phyloP scores from a whole-genome alignment of 176 grass and related monocot genomes.

The Oryza glumipatula region DNA sequence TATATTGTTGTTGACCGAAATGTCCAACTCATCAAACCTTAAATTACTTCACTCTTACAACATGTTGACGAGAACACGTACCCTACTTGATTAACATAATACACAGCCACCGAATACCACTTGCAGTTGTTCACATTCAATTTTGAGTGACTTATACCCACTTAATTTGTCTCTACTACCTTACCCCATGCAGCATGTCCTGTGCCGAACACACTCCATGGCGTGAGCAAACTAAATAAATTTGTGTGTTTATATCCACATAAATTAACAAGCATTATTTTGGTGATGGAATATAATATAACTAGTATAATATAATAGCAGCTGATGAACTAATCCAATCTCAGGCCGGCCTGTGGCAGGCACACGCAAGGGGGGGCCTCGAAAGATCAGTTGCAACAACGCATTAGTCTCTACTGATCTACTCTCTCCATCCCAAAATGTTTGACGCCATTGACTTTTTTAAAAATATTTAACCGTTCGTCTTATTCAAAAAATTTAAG shows the following conservation, averaged over 20 bases:
- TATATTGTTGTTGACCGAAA: not conserved
- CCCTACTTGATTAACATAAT: not conserved
- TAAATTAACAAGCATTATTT: not conserved
- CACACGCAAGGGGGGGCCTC: constrained; percentile 30
- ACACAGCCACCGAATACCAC: constrained; percentile 29
- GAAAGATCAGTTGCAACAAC: constrained; percentile 30
- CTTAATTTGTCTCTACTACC: constrained; percentile 9
- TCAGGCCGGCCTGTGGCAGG: constrained; percentile 33
- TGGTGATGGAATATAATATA: too few species aligned
- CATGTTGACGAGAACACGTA: not conserved
- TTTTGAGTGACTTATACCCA: not conserved
- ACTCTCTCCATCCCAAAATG: too few species aligned
- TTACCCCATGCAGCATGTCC: not conserved
- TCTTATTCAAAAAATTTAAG: too few species aligned
- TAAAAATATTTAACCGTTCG: too few species aligned
- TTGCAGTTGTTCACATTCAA: constrained; percentile 6
- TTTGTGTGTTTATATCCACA: not conserved
- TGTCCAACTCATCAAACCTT: not conserved
- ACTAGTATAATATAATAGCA: not conserved
- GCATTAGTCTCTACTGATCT: not conserved
- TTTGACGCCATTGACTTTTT: too few species aligned
- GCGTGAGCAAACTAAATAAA: not conserved
- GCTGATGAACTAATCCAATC: constrained; percentile 14
- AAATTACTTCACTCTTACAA: not conserved
- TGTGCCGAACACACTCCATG: constrained; percentile 16